A percentile compares a stretch with the other conserved stretches of the same genome.
These are phyloP conservation scores for Apiospora saccharicola DNA, from an alignment of 2,329 filamentous ascomycete genomes.

Conservation along the genomic window DNA sequence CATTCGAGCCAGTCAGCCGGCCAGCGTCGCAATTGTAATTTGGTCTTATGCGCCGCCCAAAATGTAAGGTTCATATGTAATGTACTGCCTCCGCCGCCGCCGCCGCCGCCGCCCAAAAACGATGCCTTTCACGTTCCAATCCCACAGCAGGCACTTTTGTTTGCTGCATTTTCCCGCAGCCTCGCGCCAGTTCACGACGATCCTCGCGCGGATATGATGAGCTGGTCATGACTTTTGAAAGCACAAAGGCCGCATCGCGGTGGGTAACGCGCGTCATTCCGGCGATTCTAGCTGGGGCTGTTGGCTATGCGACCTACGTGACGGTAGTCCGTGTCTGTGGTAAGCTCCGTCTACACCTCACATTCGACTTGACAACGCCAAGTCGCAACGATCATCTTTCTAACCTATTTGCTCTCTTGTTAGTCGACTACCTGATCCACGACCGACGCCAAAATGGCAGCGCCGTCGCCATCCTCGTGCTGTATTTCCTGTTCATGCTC, in stretches of 20 bases:
- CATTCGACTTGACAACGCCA: neutral
- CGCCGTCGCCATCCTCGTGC: constrained; percentile 73
- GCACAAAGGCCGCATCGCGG: constrained; percentile 56
- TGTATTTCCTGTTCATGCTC: constrained; percentile 77
- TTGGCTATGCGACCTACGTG: constrained; percentile 76
- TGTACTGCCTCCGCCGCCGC: neutral
- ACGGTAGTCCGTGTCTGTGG: constrained; percentile 72
- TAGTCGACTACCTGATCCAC: constrained; percentile 76
- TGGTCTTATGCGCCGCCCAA: neutral
- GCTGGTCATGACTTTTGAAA: constrained; percentile 43
- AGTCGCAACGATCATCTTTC: neutral
- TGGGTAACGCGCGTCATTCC: constrained; percentile 74
- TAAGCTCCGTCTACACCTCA: constrained; percentile 49
- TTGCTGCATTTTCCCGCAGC: constrained; percentile 5
- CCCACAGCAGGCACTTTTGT: neutral
- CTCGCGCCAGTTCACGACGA: constrained; percentile 3
- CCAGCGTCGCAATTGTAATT: constrained; percentile 15
- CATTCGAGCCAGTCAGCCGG: neutral
- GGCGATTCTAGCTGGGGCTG: constrained; percentile 67
- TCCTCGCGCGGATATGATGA: constrained; percentile 29
- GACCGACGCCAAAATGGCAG: constrained; percentile 56
- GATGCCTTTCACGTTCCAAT: neutral
- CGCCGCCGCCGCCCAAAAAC: neutral
- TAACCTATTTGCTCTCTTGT: neutral
- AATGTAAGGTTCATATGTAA: neutral